Conservation (phyloP, 1,284 basidiomycete genomes). For the Austroboletus niveus region DNA sequence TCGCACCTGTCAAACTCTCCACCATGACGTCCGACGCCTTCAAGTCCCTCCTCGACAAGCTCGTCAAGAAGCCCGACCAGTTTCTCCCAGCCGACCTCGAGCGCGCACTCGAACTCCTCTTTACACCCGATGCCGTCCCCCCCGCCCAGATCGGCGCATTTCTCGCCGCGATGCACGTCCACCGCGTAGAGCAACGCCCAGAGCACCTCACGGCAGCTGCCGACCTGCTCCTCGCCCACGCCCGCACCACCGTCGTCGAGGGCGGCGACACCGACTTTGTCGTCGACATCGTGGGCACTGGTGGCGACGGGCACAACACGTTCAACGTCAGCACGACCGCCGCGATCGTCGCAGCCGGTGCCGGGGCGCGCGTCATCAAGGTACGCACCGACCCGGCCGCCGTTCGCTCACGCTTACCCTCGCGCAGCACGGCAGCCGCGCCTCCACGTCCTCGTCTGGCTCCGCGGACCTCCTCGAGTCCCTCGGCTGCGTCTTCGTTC, state of each 20-base stretch:
- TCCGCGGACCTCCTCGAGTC: slow-evolving; percentile 91
- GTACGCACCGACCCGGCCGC: slow-evolving; percentile 40
- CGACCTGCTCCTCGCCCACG: slow-evolving; percentile 63
- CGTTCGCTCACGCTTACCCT: neutral
- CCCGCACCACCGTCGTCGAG: slow-evolving; percentile 60
- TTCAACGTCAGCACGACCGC: slow-evolving; percentile 98
- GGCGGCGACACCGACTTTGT: slow-evolving; percentile 62
- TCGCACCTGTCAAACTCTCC: too few species aligned
- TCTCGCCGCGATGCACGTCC: slow-evolving; percentile 77
- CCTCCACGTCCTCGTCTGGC: slow-evolving; percentile 93
- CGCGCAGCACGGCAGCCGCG: slow-evolving; percentile 84
- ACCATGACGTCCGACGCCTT: slow-evolving; percentile 50
- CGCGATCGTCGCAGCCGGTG: slow-evolving; percentile 91
- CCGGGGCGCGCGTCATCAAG: slow-evolving; percentile 92
- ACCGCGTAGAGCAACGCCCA: slow-evolving; percentile 70
- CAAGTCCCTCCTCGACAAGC: slow-evolving; percentile 71
- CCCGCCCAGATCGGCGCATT: slow-evolving; percentile 82
- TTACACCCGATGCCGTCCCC: slow-evolving; percentile 59
- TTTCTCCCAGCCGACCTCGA: slow-evolving; percentile 74
- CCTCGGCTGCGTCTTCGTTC: slow-evolving; percentile 79
- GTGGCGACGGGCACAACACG: slow-evolving; percentile 96
- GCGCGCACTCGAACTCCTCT: slow-evolving; percentile 69
- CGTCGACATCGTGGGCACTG: slow-evolving; percentile 66
- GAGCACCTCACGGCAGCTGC: slow-evolving; percentile 79
- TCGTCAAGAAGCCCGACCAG: slow-evolving; percentile 74